Base-by-base conservation (phyloP, 2,329 filamentous ascomycete genomes). In the Fusarium beomiforme region DNA sequence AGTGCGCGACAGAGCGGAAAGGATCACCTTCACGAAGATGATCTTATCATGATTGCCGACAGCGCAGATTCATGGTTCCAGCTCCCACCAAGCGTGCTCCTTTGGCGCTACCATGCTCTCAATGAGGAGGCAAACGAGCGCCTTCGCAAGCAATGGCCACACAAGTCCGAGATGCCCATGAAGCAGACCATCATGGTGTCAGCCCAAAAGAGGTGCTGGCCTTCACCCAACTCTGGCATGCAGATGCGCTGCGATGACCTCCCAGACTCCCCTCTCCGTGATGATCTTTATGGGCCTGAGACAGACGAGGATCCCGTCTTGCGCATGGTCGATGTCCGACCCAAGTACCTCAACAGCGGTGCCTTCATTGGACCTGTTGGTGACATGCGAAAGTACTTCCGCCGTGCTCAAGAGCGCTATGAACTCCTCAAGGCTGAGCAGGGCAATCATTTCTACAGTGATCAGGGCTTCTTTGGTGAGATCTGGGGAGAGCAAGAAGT, bases 41-140 rank as follows among this genome's bases (percentile, higher is more conserved):
- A 79, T 29, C 59, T 79, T 10, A 59, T 78, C n/a, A 58, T 78
- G 24, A 59, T 79, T 6, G 70, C 74, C 1, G 77, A 79, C 13
- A 74, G 75, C 12, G 70, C 75, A 21, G 77, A 79, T 33, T 60
- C 75, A 1, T 79, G 77, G 77, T 78, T 78, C 47, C 77, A 79
- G 49, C 77, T 79, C 1, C 75, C 77, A 1, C 77, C 77, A 3
- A 67, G 70, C 14, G 65, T 79, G 2, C 68, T 79, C 10, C 68
- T 79, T 14, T 53, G 75, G 36, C 76, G 77, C 19, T 79, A 77
- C 37, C 72, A 75, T 53, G 68, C 67, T 14, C 36, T 65, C 31
- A 75, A 75, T 36, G 34, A 54, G 5, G 34, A 61, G 23, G 73
- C 71, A 23, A 62, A 75, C 19, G 60, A 57, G 33, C 61, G 74